Conservation (phyloP, 2,329 filamentous ascomycete genomes). For the Ophiostoma sp. region DNA sequence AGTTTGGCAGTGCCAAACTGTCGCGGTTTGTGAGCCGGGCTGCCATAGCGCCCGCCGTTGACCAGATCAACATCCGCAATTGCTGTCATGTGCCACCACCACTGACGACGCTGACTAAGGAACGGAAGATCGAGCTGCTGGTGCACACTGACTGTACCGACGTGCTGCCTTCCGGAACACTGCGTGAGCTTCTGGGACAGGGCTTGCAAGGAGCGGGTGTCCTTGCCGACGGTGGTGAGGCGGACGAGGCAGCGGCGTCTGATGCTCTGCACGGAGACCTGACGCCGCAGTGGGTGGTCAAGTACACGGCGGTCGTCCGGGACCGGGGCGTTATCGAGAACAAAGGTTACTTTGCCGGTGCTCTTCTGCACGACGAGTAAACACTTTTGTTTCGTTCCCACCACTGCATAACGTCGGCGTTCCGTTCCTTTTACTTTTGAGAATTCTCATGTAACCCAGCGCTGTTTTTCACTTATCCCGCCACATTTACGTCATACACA, state of each 20-base stretch:
- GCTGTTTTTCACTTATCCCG: slow-evolving; percentile 1
- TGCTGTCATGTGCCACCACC: slow-evolving; percentile 94
- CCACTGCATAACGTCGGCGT: slow-evolving; percentile 18
- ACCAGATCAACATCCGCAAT: slow-evolving; percentile 94
- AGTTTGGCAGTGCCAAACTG: slow-evolving; percentile 83
- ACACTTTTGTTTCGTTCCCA: background rate
- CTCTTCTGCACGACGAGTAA: slow-evolving; percentile 54
- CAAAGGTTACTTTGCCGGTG: slow-evolving; percentile 93
- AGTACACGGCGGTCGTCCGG: slow-evolving; percentile 93
- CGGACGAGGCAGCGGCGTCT: background rate
- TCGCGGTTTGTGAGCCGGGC: slow-evolving; percentile 68
- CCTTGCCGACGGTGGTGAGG: slow-evolving; percentile 47
- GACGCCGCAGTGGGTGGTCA: slow-evolving; percentile 87
- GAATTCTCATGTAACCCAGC: slow-evolving; percentile 27
- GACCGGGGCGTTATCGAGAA: slow-evolving; percentile 95
- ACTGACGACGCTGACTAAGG: slow-evolving; percentile 76
- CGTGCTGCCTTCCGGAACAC: slow-evolving; percentile 77
- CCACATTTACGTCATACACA: background rate
- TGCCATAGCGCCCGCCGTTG: slow-evolving; percentile 68
- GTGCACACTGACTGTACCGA: slow-evolving; percentile 94
- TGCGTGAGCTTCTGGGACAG: slow-evolving; percentile 74
- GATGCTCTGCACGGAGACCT: slow-evolving; percentile 68
- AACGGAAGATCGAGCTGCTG: slow-evolving; percentile 75
- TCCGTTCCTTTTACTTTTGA: slow-evolving; percentile 23
- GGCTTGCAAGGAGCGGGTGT: slow-evolving; percentile 68